Evolutionary conservation across 2,329 filamentous ascomycete genomes (phyloP).

Genomic region (Golovinomyces cichoracearum): DNA sequence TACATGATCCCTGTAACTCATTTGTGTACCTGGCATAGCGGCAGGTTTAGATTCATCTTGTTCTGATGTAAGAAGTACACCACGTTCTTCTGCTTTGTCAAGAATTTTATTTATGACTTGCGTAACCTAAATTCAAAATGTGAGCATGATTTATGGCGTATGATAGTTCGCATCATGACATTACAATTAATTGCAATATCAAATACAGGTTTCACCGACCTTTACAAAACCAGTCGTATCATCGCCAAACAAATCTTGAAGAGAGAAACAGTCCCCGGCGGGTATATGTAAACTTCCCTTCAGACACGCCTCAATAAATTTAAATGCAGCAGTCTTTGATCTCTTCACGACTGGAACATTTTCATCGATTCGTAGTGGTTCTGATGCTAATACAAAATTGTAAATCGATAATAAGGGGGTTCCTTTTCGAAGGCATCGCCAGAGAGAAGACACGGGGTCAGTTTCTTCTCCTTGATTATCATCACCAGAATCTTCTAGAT

Average conservation of each 20-base stretch:
- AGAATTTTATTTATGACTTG: slow-evolving; percentile 82
- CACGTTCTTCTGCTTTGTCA: slow-evolving; percentile 56
- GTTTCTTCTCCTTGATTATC: slow-evolving; percentile 37
- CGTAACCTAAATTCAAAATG: slow-evolving; percentile 34
- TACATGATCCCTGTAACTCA: slow-evolving; percentile 60
- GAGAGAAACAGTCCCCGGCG: slow-evolving; percentile 64
- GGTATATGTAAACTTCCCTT: slow-evolving; percentile 49
- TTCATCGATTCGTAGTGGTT: slow-evolving; percentile 41
- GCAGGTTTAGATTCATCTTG: slow-evolving; percentile 26
- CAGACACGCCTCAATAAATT: slow-evolving; percentile 74
- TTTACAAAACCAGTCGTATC: slow-evolving; percentile 97
- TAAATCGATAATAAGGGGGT: slow-evolving; percentile 70
- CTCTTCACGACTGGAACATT: slow-evolving; percentile 42
- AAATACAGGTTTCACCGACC: slow-evolving; percentile 22
- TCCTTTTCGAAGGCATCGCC: slow-evolving; percentile 63
- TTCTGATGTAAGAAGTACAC: slow-evolving; percentile 38
- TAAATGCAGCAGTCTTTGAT: slow-evolving; percentile 70
- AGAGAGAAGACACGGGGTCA: slow-evolving; percentile 73
- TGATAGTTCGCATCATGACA: not conserved
- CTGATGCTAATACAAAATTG: slow-evolving; percentile 52
- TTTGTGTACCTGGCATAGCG: slow-evolving; percentile 28
- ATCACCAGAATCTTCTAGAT: slow-evolving; percentile 45
- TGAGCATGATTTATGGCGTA: not conserved
- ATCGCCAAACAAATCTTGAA: slow-evolving; percentile 72
- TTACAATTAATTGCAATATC: not conserved